Percentiles rank a stretch among this genome's conserved stretches.
Conservation (phyloP, 495 filamentous ascomycete species). For the Ascobolus immersus region DNA sequence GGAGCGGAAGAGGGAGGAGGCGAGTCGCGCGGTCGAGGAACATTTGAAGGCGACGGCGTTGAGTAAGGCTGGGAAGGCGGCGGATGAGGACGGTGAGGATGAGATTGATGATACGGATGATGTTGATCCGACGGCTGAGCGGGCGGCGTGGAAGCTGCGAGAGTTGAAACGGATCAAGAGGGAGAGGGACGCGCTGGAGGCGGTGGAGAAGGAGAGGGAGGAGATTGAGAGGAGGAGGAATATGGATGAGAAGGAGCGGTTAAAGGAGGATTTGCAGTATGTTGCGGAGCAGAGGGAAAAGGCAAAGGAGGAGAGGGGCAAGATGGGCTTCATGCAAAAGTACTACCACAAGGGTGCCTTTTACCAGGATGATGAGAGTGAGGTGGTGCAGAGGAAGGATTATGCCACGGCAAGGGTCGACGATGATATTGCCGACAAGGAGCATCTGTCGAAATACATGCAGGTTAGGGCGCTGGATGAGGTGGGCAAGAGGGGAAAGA, state of each 20-base stretch:
- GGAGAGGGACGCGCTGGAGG: slow-evolving; percentile 62
- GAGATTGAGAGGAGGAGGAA: slow-evolving; percentile 75
- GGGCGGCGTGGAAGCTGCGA: slow-evolving; percentile 77
- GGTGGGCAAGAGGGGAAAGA: slow-evolving; percentile 74
- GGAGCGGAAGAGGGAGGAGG: slow-evolving; percentile 35
- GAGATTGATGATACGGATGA: slow-evolving; percentile 67
- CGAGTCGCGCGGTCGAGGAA: slow-evolving; percentile 61
- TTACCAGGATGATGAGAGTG: slow-evolving; percentile 58
- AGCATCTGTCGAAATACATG: slow-evolving; percentile 71
- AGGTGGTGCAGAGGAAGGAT: slow-evolving; percentile 39
- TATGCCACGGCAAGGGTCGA: slow-evolving; percentile 46
- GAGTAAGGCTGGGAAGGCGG: slow-evolving; percentile 45
- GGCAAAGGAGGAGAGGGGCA: slow-evolving; percentile 48
- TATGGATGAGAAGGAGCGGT: slow-evolving; percentile 64
- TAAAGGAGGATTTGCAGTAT: slow-evolving; percentile 60
- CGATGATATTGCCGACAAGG: slow-evolving; percentile 56
- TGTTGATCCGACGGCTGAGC: slow-evolving; percentile 67
- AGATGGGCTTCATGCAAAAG: slow-evolving; percentile 81
- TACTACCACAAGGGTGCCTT: slow-evolving; percentile 96
- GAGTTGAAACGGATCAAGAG: slow-evolving; percentile 72
- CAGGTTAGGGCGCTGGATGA: slow-evolving; percentile 89
- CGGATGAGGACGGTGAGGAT: slow-evolving; percentile 72
- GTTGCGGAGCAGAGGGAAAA: slow-evolving; percentile 62
- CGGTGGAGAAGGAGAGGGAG: slow-evolving; percentile 56
- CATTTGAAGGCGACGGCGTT: slow-evolving; percentile 60